Evolutionary conservation across 176 grass and related monocot species (phyloP).

Genomic region (Paspalum notatum): DNA sequence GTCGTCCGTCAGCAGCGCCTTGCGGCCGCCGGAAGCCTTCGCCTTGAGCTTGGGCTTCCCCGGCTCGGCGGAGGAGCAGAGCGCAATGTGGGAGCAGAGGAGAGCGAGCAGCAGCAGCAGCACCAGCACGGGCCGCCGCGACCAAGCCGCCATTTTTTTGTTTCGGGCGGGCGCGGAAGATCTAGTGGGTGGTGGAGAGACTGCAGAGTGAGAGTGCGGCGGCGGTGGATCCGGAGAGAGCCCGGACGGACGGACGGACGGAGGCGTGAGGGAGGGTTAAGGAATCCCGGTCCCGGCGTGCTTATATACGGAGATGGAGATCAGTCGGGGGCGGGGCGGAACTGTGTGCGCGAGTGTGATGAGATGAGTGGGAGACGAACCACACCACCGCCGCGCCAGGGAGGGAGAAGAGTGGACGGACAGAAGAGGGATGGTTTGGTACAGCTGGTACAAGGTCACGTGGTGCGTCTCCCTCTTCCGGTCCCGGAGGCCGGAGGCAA

Average conservation of each 20-base stretch:
- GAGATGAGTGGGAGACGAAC: slow-evolving; percentile 33
- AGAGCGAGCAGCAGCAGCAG: slow-evolving; percentile 53
- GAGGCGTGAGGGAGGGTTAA: slow-evolving; percentile 45
- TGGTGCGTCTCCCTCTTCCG: slow-evolving; percentile 9
- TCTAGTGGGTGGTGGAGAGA: not conserved
- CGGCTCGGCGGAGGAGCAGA: slow-evolving; percentile 44
- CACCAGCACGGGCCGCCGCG: slow-evolving; percentile 30
- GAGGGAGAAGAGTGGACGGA: not conserved
- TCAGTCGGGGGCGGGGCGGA: not conserved
- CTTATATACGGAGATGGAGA: slow-evolving; percentile 34
- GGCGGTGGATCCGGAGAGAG: slow-evolving; percentile 35
- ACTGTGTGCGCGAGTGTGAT: not conserved
- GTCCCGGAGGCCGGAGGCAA: not conserved
- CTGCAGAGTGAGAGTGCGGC: not conserved
- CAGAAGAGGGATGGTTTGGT: not conserved
- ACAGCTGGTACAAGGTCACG: slow-evolving; percentile 31
- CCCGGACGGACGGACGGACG: slow-evolving; percentile 16
- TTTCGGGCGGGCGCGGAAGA: not conserved
- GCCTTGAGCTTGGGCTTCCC: slow-evolving; percentile 42
- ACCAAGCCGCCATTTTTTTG: slow-evolving; percentile 35
- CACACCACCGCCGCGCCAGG: slow-evolving; percentile 28
- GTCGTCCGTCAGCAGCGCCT: slow-evolving; percentile 32
- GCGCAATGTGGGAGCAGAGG: slow-evolving; percentile 63
- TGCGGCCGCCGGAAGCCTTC: slow-evolving; percentile 49
- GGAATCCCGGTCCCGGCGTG: slow-evolving; percentile 19